These are phyloP conservation scores for Angomonas deanei DNA, from an alignment of 208 protist species.

Conservation along the genomic window DNA sequence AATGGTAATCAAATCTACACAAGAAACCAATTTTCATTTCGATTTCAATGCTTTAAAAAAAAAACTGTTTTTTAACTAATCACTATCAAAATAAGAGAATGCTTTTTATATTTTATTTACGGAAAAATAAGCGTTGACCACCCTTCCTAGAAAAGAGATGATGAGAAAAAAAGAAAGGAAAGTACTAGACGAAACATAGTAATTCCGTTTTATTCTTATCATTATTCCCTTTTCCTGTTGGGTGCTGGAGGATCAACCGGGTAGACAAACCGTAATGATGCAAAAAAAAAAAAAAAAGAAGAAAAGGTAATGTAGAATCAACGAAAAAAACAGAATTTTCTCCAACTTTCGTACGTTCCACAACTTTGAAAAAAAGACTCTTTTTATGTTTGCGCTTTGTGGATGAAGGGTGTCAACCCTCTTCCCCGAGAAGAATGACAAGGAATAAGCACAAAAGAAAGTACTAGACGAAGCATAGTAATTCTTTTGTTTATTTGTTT, in stretches of 20 bases:
- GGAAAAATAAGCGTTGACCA: not conserved
- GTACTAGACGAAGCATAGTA: too few relatives aligned
- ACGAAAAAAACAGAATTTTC: not conserved
- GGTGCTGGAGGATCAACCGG: not conserved
- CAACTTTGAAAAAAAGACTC: too few relatives aligned
- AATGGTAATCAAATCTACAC: too few relatives aligned
- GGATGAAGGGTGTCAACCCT: too few relatives aligned
- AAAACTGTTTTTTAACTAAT: too few relatives aligned
- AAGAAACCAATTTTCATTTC: too few relatives aligned
- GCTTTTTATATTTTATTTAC: too few relatives aligned
- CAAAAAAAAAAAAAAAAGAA: constrained; percentile 1
- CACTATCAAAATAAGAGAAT: too few relatives aligned
- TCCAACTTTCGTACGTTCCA: not conserved
- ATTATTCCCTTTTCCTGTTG: not conserved
- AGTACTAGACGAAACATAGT: not conserved
- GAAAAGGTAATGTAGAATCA: not conserved
- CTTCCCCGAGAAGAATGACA: too few relatives aligned
- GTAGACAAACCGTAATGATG: not conserved
- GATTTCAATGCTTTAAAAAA: too few relatives aligned
- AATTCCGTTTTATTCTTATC: not conserved
- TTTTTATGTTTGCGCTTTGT: too few relatives aligned
- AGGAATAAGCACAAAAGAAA: too few relatives aligned
- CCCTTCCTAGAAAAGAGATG: not conserved
- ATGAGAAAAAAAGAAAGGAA: not conserved
- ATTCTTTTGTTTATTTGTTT: not conserved